Base-by-base conservation (phyloP, 1,284 basidiomycete genomes). In the Trichosporon faecale region DNA sequence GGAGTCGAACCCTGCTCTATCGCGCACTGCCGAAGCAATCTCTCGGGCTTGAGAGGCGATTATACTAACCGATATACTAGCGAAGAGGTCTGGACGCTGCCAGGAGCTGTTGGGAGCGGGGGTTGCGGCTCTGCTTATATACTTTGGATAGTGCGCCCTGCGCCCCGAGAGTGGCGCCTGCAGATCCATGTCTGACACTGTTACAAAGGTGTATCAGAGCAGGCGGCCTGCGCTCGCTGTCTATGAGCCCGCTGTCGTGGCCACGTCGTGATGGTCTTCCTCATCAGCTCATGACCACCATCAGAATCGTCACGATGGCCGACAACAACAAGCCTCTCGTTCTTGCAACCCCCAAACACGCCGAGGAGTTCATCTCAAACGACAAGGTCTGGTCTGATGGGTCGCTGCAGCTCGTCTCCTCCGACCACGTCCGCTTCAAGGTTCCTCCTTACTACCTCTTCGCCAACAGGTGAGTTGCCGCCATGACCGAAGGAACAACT, bases 371-470 rank as follows among this genome's bases (percentile, higher is more conserved):
- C 18, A 33, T 64, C 64, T 40, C 3, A 6, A 63, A 65, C 14
- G 64, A 68, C 27, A 16, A 37, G 1, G 2, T 2, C 12, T 70
- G 66, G 64, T 29, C 21, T 18, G 65, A 71, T 5, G 70, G 68
- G 25, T 66, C 67, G n/a, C 69, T 69, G 40, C 55, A 63, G 31
- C 49, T 71, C 16, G 31, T 69, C 18, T 67, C 65, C n/a, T 29
- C 67, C 4, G 70, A 71, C 52, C 64, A 67, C 40, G 63, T 69
- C 7, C 67, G 67, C 37, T 71, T 71, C 57, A 57, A 44, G 44
- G 49, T 70, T 11, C 66, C 64, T 21, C 27, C 69, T 21, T 70
- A 67, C 46, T 63, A 64, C 16, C 66, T 70, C 25, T 64, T 66
- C 23, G 63, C 69, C 31, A 66, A 66, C 8, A 70, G 68, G 68